Conservation (phyloP, 2,329 filamentous ascomycete species). For the Claviceps quebecensis region DNA sequence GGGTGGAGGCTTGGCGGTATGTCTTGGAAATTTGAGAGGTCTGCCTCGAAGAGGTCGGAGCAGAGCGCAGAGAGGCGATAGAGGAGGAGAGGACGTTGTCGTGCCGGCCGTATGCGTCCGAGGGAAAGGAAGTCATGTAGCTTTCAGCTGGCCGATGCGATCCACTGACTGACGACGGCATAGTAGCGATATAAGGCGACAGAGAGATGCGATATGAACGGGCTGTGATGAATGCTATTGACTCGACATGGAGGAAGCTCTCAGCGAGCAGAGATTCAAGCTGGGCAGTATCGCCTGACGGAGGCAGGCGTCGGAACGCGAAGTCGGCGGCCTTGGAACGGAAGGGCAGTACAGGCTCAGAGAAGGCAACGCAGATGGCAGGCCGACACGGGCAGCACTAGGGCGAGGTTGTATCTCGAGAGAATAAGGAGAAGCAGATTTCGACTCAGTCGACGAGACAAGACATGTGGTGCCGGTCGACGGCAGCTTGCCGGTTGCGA, state of each 20-base stretch:
- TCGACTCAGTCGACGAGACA: too few relatives aligned
- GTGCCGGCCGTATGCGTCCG: slow-evolving; percentile 27
- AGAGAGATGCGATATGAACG: neutral
- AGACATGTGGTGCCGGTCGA: neutral
- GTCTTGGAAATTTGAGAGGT: slow-evolving; percentile 72
- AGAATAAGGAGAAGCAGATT: neutral
- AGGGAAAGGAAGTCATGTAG: slow-evolving; percentile 21
- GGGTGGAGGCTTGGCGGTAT: slow-evolving; percentile 84
- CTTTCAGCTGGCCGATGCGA: slow-evolving; percentile 30
- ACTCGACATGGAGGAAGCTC: neutral
- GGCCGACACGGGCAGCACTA: too few relatives aligned
- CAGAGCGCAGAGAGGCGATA: slow-evolving; percentile 53
- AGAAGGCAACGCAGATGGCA: neutral
- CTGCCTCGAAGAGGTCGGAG: slow-evolving; percentile 45
- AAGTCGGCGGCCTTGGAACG: neutral
- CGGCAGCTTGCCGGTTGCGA: neutral
- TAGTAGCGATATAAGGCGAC: slow-evolving; percentile 9
- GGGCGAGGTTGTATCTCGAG: too few relatives aligned
- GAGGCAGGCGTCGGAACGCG: neutral
- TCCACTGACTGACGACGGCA: slow-evolving; percentile 31
- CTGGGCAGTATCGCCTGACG: neutral
- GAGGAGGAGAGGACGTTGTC: slow-evolving; percentile 48
- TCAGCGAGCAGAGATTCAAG: too few relatives aligned
- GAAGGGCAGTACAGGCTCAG: neutral
- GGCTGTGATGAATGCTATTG: neutral